Evolutionary conservation across 768 basidiomycete species (phyloP), one percentile per base, ranked within the genome.

Genomic region (Naganishia kalamii): DNA sequence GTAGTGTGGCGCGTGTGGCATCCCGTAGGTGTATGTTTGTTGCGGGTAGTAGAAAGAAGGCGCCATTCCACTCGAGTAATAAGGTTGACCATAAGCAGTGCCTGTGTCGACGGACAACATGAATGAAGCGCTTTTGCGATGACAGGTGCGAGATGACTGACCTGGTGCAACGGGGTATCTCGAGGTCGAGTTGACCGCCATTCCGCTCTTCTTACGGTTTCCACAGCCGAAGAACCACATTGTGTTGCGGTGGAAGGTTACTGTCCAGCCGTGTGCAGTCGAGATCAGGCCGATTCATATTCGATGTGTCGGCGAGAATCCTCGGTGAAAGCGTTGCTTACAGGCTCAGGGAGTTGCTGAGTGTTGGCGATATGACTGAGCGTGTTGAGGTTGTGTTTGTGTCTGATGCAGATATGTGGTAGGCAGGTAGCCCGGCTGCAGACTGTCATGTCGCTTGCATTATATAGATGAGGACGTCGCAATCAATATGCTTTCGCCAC

Each of bases 221-320:
- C 32, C 33, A 25, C 23, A 25, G 3, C 54, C 54, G 25, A 57
- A 57, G 37, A 57, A 57, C 54, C 54, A 57, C 54, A 57, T 57
- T 44, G 43, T 44, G 5, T 5, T 44, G 8, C 6, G 43, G 12
- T n/a, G 12, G 11, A 15, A 11, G 43, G 7, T 11, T 44, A 17
- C 17, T 8, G 17, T 40, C 17, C 37, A n/a, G n/a, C n/a, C n/a
- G n/a, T n/a, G 8, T 40, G 37, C 37, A 8, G 8, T 44, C 43
- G 43, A 44, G 43, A 44, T 8, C n/a, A n/a, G n/a, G n/a, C n/a
- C n/a, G n/a, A n/a, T n/a, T n/a, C n/a, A n/a, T n/a, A n/a, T n/a
- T n/a, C n/a, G n/a, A n/a, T n/a, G n/a, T n/a, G n/a, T n/a, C n/a
- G n/a, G n/a, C n/a, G n/a, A n/a, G n/a, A n/a, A n/a, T n/a, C n/a